Evolutionary conservation across 2,329 filamentous ascomycete species (phyloP).

Genomic region (Xylaria sp.): DNA sequence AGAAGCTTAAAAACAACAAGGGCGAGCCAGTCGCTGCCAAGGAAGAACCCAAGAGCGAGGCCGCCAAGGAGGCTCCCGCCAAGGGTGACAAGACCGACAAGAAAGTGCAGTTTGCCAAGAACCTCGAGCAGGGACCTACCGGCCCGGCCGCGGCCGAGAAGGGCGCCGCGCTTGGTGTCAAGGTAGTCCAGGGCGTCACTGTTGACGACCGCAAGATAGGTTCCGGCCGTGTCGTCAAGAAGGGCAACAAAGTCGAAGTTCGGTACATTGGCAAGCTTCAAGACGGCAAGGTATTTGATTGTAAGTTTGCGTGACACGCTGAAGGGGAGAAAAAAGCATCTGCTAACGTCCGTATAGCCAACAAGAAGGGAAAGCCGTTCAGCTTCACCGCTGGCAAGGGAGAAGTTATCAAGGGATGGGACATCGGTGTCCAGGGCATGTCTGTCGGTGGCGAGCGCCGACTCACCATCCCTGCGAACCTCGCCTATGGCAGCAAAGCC

Average conservation of each 20-base stretch:
- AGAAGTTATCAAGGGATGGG: conserved; percentile 99
- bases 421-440: conserved; percentile 93
- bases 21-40: conserved; percentile 75
- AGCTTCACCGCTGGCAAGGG: conserved; percentile 91
- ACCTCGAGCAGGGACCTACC: conserved; percentile 95
- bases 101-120: conserved; percentile 99
- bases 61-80: conserved; percentile 46
- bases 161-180: conserved; percentile 66
- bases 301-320: conserved; percentile 60
- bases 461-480: conserved; percentile 81
- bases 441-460: conserved; percentile 90
- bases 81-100: conserved; percentile 90
- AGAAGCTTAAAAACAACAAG: conserved; percentile 99
- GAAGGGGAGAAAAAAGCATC: conserved; percentile 39
- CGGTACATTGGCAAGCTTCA: conserved; percentile 97
- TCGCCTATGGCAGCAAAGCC: conserved; percentile 86
- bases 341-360: conserved; percentile 59
- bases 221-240: conserved; percentile 82
- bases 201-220: conserved; percentile 96
- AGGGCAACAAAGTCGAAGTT: conserved; percentile 87
- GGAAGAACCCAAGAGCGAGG: conserved; percentile 61
- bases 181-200: conserved; percentile 84
- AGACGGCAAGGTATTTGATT: conserved; percentile 93
- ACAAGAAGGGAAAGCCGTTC: conserved; percentile 99
- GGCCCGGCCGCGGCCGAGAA: conserved; percentile 60